Conservation (phyloP, 2,329 filamentous ascomycete genomes). For the Cladosporium sp. region DNA sequence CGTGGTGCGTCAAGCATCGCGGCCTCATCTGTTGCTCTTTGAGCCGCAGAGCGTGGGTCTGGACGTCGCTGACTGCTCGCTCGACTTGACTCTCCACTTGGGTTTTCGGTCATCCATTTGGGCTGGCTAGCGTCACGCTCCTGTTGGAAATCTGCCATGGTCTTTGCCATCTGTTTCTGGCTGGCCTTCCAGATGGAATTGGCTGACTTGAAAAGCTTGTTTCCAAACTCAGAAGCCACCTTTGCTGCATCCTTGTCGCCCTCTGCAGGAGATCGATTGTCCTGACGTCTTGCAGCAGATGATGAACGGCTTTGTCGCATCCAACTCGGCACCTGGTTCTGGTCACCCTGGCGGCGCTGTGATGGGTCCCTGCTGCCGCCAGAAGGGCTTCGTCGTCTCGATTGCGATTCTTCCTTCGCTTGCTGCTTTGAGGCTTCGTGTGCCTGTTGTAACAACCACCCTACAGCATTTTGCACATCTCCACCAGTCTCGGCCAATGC, state of each 20-base stretch:
- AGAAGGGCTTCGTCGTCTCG: slow-evolving; percentile 24
- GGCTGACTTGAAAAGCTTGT: slow-evolving; percentile 84
- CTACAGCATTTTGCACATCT: slow-evolving; percentile 82
- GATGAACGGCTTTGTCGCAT: slow-evolving; percentile 57
- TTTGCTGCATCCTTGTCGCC: slow-evolving; percentile 75
- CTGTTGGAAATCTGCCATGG: slow-evolving; percentile 78
- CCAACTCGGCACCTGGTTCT: slow-evolving; percentile 58
- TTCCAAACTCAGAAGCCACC: slow-evolving; percentile 78
- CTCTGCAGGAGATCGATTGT: slow-evolving; percentile 54
- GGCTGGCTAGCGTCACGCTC: slow-evolving; percentile 80
- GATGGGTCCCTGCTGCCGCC: slow-evolving; percentile 26
- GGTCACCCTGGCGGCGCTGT: slow-evolving; percentile 36
- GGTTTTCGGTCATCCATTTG: slow-evolving; percentile 85
- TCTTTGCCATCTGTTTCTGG: slow-evolving; percentile 89
- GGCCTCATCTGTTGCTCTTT: slow-evolving; percentile 56
- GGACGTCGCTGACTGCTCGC: slow-evolving; percentile 32
- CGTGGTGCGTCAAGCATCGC: slow-evolving; percentile 71
- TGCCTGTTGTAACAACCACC: slow-evolving; percentile 87
- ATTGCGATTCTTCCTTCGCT: slow-evolving; percentile 41
- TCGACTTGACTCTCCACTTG: slow-evolving; percentile 37
- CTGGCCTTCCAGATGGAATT: slow-evolving; percentile 94
- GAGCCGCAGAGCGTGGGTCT: slow-evolving; percentile 26
- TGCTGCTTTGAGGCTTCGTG: slow-evolving; percentile 80
- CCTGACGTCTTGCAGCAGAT: slow-evolving; percentile 50
- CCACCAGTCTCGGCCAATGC: slow-evolving; percentile 79